Evolutionary conservation across 1,284 basidiomycete species (phyloP).

Genomic region (Hemileia vastatrix): DNA sequence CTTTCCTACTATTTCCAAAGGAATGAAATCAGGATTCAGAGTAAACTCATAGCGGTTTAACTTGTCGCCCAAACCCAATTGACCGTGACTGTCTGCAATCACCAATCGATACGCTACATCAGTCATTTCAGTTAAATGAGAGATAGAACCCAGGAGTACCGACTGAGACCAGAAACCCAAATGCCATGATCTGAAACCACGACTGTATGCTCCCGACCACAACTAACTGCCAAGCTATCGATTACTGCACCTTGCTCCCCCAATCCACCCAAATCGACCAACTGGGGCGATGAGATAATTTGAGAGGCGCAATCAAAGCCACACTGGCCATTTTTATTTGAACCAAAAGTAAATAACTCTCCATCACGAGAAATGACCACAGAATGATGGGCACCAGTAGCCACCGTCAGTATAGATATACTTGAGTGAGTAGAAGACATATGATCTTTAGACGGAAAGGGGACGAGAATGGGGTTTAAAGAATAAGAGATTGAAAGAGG

Average conservation of each 20-base stretch:
- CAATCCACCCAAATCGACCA: conserved; percentile 14
- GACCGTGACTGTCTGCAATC: too few relatives aligned
- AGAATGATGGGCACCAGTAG: conserved; percentile 15
- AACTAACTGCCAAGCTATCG: conserved; percentile 13
- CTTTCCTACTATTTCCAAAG: too few relatives aligned
- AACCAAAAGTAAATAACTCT: conserved; percentile 10
- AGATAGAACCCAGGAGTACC: too few relatives aligned
- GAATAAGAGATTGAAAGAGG: too few relatives aligned
- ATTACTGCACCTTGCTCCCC: conserved; percentile 11
- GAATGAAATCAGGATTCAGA: too few relatives aligned
- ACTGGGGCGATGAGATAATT: conserved; percentile 1
- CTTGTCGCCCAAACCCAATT: too few relatives aligned
- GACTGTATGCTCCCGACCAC: conserved; percentile 19
- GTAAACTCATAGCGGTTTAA: too few relatives aligned
- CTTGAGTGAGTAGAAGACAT: background rate
- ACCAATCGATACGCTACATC: too few relatives aligned
- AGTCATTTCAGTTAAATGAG: too few relatives aligned
- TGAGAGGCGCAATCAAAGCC: background rate
- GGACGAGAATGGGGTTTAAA: too few relatives aligned
- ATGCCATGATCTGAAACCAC: conserved; percentile 3
- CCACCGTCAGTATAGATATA: background rate
- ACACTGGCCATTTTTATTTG: conserved; percentile 16
- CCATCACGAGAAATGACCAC: conserved; percentile 5
- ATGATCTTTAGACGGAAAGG: background rate
- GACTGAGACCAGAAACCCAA: conserved; percentile 16